Conservation (phyloP, 768 basidiomycete species). For the Pleurotus platypus region DNA sequence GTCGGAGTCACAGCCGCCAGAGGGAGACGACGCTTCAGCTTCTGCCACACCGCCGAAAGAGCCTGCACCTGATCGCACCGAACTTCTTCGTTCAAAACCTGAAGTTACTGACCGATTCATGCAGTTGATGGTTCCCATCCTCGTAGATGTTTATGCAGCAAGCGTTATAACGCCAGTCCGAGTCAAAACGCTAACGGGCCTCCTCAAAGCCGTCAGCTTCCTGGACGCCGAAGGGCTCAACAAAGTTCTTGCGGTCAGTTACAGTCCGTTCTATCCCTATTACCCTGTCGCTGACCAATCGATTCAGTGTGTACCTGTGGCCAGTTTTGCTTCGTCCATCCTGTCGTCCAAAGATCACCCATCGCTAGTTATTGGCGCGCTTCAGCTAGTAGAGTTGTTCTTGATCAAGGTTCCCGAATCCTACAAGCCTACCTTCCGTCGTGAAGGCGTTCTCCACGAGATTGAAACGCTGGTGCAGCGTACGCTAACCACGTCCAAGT, state of each 20-base stretch:
- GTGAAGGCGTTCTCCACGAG: slow-evolving; percentile 97
- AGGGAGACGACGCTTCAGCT: slow-evolving; percentile 31
- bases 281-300: slow-evolving; percentile 7
- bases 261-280: slow-evolving; percentile 4
- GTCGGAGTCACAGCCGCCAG: slow-evolving; percentile 34
- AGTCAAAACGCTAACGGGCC: slow-evolving; percentile 81
- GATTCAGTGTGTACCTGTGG: slow-evolving; percentile 83
- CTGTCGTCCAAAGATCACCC: slow-evolving; percentile 91
- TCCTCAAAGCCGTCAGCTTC: slow-evolving; percentile 91
- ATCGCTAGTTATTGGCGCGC: slow-evolving; percentile 78
- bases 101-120: slow-evolving; percentile 83
- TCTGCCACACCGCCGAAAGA: slow-evolving; percentile 32
- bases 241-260: slow-evolving; percentile 70
- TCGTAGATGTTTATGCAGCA: slow-evolving; percentile 99
- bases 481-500: slow-evolving; percentile 48
- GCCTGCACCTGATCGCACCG: slow-evolving; percentile 54
- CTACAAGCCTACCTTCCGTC: slow-evolving; percentile 85
- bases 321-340: slow-evolving; percentile 92
- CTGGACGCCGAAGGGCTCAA: slow-evolving; percentile 74
- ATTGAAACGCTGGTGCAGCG: slow-evolving; percentile 75
- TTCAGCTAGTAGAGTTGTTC: slow-evolving; percentile 92
- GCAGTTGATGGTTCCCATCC: slow-evolving; percentile 84
- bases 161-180: slow-evolving; percentile 87
- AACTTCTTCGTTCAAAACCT: slow-evolving; percentile 71
- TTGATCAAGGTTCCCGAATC: slow-evolving; percentile 78